Percentiles rank a stretch among this genome's conserved stretches.
phyloP scores from a whole-genome alignment of 768 basidiomycete genomes.

The Agrocybe praecox region DNA sequence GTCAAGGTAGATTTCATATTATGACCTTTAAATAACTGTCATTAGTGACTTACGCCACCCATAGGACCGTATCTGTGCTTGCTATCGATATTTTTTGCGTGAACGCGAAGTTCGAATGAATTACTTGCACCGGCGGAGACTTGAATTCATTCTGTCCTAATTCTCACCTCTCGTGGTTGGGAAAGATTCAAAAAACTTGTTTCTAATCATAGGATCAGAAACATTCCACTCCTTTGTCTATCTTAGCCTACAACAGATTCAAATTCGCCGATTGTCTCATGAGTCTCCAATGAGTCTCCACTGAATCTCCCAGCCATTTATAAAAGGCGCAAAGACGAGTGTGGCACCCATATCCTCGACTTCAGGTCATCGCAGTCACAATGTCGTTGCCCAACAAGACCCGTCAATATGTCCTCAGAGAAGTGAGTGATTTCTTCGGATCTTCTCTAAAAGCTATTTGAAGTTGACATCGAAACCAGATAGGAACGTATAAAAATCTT shows the following conservation, averaged over 20 bases:
- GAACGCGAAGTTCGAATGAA: too few relatives aligned
- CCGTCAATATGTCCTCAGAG: slow-evolving; percentile 18
- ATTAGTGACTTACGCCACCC: too few relatives aligned
- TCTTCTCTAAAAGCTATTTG: neutral
- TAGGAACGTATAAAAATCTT: slow-evolving; percentile 23
- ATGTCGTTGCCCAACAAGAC: slow-evolving; percentile 14
- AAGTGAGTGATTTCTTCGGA: slow-evolving; percentile 5
- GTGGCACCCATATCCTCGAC: neutral
- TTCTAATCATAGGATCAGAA: too few relatives aligned
- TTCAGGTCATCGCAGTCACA: neutral
- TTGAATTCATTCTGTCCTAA: too few relatives aligned
- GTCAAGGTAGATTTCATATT: too few relatives aligned
- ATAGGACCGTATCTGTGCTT: too few relatives aligned
- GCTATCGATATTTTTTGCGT: too few relatives aligned
- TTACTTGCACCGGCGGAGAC: too few relatives aligned
- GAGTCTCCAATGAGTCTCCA: too few relatives aligned
- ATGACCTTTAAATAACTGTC: too few relatives aligned
- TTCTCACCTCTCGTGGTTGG: too few relatives aligned
- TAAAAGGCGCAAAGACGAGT: neutral
- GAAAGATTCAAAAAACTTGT: too few relatives aligned
- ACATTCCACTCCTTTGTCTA: neutral
- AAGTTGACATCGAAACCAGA: slow-evolving; percentile 11
- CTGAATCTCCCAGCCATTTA: neutral
- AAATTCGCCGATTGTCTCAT: neutral
- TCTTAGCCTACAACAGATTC: neutral